A percentile compares a stretch with the other conserved stretches of the same genome.
Conservation (phyloP, 2,329 filamentous ascomycete genomes). For the Leptographium galeiforme region DNA sequence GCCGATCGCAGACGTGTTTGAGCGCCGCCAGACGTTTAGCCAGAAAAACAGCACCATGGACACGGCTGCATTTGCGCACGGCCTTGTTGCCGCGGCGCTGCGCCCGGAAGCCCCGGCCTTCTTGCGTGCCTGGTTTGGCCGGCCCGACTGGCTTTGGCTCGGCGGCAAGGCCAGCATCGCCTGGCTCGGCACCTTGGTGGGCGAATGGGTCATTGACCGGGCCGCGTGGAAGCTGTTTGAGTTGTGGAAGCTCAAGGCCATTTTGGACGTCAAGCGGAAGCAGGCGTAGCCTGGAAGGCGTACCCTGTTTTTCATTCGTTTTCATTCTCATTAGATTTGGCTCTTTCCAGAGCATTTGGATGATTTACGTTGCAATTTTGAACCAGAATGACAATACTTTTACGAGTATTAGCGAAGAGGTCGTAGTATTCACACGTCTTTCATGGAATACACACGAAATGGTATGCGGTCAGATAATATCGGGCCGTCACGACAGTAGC, state of each 20-base stretch:
- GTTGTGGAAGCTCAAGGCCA: constrained; percentile 18
- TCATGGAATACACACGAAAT: no score
- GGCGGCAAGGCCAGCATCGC: constrained; percentile 19
- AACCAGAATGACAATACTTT: no score
- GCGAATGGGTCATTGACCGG: constrained; percentile 25
- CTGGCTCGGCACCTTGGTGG: constrained; percentile 19
- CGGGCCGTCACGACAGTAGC: no score
- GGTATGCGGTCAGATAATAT: no score
- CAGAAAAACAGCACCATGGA: constrained; percentile 32
- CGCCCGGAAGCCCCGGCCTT: constrained; percentile 19
- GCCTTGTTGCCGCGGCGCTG: constrained; percentile 29
- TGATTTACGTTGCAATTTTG: no score
- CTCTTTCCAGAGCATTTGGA: no score
- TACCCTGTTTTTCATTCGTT: no score
- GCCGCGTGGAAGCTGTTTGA: constrained; percentile 21
- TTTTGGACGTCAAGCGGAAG: constrained; percentile 14
- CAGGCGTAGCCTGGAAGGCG: background rate
- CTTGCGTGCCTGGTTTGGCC: constrained; percentile 22
- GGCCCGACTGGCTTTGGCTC: constrained; percentile 29
- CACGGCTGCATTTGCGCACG: constrained; percentile 28
- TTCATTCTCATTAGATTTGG: no score
- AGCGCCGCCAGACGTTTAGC: constrained; percentile 31
- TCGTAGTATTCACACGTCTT: no score
- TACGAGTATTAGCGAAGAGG: no score
- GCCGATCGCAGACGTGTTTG: constrained; percentile 31